Percentiles rank a stretch among this genome's conserved stretches.
Evolutionary conservation across 2,329 filamentous ascomycete genomes (phyloP).

Genomic region (Reticulascus tulasneorum): DNA sequence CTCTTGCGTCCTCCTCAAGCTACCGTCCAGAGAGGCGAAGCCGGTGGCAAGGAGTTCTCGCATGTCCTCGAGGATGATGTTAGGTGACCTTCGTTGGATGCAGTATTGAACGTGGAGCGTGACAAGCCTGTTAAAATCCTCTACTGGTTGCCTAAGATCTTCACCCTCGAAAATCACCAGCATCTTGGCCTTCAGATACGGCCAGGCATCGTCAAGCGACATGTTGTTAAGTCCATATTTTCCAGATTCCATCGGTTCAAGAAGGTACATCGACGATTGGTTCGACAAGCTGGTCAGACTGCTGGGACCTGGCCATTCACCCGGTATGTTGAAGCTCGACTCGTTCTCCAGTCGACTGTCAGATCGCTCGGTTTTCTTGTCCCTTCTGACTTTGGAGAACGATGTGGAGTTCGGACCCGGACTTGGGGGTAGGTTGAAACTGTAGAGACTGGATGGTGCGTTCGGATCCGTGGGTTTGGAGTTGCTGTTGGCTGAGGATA

Average conservation of each 20-base stretch:
- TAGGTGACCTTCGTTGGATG: constrained; percentile 67
- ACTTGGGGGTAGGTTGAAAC: constrained; percentile 70
- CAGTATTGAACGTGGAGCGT: constrained; percentile 74
- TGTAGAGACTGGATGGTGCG: constrained; percentile 73
- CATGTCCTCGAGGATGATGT: constrained; percentile 70
- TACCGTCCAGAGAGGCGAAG: constrained; percentile 82
- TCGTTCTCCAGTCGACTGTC: constrained; percentile 49
- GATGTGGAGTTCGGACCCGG: constrained; percentile 60
- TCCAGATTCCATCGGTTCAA: constrained; percentile 49
- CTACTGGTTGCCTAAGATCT: constrained; percentile 72
- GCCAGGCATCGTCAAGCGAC: constrained; percentile 77
- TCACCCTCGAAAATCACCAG: constrained; percentile 78
- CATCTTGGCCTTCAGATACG: constrained; percentile 70
- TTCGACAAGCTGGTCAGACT: constrained; percentile 44
- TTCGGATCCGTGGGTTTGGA: constrained; percentile 71
- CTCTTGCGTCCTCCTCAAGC: constrained; percentile 72
- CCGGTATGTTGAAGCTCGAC: constrained; percentile 34
- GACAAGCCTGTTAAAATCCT: constrained; percentile 81
- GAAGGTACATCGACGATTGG: constrained; percentile 40
- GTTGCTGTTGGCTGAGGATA: constrained; percentile 74
- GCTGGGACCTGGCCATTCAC: constrained; percentile 51
- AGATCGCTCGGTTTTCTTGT: constrained; percentile 73
- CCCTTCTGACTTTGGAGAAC: constrained; percentile 81
- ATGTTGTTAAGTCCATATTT: constrained; percentile 65
- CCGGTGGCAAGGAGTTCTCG: constrained; percentile 74